phyloP scores from a whole-genome alignment of 306 rosid species.

The Ormosia semicastrata region DNA sequence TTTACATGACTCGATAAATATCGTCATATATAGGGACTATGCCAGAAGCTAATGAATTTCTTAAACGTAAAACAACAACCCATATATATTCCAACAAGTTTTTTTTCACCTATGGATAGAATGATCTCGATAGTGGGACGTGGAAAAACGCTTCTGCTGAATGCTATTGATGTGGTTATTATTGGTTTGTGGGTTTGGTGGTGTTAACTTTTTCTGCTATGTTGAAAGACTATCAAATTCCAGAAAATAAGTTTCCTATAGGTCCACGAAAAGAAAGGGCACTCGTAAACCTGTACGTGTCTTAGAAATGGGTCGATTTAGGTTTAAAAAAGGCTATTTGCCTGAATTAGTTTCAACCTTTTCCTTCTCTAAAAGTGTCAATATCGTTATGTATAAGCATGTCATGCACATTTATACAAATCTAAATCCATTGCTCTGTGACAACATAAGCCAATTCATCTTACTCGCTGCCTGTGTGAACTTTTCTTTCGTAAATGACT shows the following conservation, averaged over 20 bases:
- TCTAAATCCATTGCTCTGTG: neutral
- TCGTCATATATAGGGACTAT: neutral
- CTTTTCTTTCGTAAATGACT: neutral
- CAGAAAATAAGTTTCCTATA: constrained; percentile 18
- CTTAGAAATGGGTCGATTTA: neutral
- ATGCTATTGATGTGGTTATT: constrained; percentile 27
- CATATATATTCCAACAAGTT: neutral
- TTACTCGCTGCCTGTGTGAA: neutral
- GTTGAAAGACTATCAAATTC: constrained; percentile 21
- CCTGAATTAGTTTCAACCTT: neutral
- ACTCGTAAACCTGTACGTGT: neutral
- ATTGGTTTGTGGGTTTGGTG: constrained; percentile 24
- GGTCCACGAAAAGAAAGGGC: constrained; percentile 16
- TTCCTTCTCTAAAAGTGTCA: neutral
- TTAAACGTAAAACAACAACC: constrained; percentile 17
- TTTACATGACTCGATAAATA: neutral
- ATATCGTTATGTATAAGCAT: neutral
- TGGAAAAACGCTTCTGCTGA: constrained; percentile 38
- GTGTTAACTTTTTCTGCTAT: constrained; percentile 1
- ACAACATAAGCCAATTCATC: constrained; percentile 6
- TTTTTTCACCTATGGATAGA: constrained; percentile 7
- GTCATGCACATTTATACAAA: neutral
- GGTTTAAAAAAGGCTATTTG: constrained; percentile 12
- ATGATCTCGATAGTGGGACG: constrained; percentile 30
- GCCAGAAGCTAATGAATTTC: neutral